Evolutionary conservation across 2,329 filamentous ascomycete species (phyloP).

Genomic region (Penicillium italicum): DNA sequence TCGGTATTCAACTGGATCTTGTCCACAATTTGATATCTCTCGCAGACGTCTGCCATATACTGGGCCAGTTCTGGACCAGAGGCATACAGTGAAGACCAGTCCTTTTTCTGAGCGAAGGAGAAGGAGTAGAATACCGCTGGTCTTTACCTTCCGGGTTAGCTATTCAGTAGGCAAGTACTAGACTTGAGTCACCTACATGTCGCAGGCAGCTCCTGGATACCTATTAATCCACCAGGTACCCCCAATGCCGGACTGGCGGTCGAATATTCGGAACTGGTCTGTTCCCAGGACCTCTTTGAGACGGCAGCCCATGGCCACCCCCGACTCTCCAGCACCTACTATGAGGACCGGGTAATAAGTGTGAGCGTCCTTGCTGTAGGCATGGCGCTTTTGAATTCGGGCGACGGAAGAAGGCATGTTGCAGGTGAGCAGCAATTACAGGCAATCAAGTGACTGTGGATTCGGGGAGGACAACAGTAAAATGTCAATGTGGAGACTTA

Average conservation of each 20-base stretch:
- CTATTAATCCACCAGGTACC: conserved; percentile 64
- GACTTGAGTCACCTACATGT: conserved; percentile 42
- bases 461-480: not conserved
- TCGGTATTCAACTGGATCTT: conserved; percentile 59
- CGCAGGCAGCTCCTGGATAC: conserved; percentile 59
- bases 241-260: conserved; percentile 55
- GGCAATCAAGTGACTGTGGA: not conserved
- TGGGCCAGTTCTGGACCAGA: conserved; percentile 49
- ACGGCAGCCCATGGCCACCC: conserved; percentile 58
- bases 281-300: conserved; percentile 57
- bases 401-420: conserved; percentile 30
- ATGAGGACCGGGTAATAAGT: conserved; percentile 52
- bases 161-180: not conserved
- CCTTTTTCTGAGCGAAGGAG: conserved; percentile 52
- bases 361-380: conserved; percentile 39
- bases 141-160: conserved; percentile 28
- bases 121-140: conserved; percentile 57
- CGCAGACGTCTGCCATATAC: conserved; percentile 54
- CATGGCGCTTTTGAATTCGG: conserved; percentile 40
- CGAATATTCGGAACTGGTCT: conserved; percentile 59
- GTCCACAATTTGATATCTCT: conserved; percentile 51
- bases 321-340: conserved; percentile 61
- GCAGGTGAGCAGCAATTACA: not conserved
- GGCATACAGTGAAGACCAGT: conserved; percentile 51
- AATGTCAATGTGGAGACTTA: too few species aligned